A percentile compares a stretch with the other conserved stretches of the same genome.
Evolutionary conservation across 176 grass and related monocot species (phyloP).

Genomic region (Avena sativa): DNA sequence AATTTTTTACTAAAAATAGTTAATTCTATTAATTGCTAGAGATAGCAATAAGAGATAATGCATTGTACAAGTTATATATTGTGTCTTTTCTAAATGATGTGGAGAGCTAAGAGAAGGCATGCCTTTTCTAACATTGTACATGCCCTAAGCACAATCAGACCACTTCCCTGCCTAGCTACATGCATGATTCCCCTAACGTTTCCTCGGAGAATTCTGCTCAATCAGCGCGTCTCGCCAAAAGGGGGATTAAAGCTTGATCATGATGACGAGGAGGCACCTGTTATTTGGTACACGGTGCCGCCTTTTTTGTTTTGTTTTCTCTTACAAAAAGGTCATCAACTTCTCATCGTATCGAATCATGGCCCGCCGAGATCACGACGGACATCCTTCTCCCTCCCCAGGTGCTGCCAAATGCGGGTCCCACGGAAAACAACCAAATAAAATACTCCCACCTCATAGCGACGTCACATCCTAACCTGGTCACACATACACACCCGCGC

Average conservation of each 20-base stretch:
- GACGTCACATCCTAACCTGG: neutral
- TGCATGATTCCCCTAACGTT: neutral
- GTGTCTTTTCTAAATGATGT: too few relatives aligned
- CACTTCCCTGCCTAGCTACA: neutral
- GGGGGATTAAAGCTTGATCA: neutral
- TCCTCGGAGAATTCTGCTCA: neutral
- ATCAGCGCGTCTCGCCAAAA: too few relatives aligned
- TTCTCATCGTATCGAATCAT: neutral
- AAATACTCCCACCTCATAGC: neutral
- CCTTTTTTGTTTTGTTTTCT: neutral
- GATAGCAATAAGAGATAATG: too few relatives aligned
- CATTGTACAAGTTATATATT: too few relatives aligned
- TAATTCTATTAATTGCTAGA: too few relatives aligned
- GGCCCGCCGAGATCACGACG: neutral
- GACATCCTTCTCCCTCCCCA: neutral
- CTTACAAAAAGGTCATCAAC: neutral
- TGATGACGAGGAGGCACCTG: neutral
- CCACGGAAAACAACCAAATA: neutral
- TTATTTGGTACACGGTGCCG: neutral
- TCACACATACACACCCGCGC: neutral
- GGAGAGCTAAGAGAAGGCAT: too few relatives aligned
- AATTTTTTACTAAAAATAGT: too few relatives aligned
- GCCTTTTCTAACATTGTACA: too few relatives aligned
- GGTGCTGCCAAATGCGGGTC: slow-evolving; percentile 48
- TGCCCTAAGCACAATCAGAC: neutral